These are phyloP conservation scores for Russula olivacea DNA, from an alignment of 768 basidiomycete genomes.

Conservation along the genomic window DNA sequence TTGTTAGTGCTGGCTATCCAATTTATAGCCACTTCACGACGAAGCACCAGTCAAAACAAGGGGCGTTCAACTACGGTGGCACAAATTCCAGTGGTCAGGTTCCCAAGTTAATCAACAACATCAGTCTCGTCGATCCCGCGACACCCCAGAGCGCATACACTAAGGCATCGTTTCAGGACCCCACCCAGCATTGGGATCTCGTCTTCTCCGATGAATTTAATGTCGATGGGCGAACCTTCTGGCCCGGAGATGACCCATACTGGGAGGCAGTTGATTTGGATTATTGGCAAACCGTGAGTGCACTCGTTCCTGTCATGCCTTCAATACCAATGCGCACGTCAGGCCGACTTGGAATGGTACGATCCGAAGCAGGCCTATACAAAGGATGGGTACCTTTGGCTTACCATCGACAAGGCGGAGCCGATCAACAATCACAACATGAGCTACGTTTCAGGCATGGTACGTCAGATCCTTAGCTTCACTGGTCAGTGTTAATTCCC, in stretches of 20 bases:
- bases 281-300: slow-evolving; percentile 50
- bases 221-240: slow-evolving; percentile 39
- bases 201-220: slow-evolving; percentile 46
- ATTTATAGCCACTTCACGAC: slow-evolving; percentile 42
- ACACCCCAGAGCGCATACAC: slow-evolving; percentile 34
- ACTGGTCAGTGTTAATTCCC: not conserved
- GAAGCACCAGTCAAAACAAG: slow-evolving; percentile 37
- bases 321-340: not conserved
- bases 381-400: slow-evolving; percentile 42
- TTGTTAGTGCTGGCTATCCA: slow-evolving; percentile 38
- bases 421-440: slow-evolving; percentile 42
- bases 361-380: slow-evolving; percentile 51
- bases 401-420: slow-evolving; percentile 39
- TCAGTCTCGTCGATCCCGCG: slow-evolving; percentile 34
- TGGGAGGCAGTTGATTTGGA: slow-evolving; percentile 38
- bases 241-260: slow-evolving; percentile 42
- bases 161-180: slow-evolving; percentile 28
- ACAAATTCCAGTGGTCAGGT: slow-evolving; percentile 69
- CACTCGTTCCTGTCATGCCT: slow-evolving; percentile 16
- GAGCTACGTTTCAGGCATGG: slow-evolving; percentile 36
- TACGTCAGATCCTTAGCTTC: slow-evolving; percentile 26
- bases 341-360: slow-evolving; percentile 51
- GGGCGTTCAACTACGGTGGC: slow-evolving; percentile 71
- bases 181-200: slow-evolving; percentile 35
- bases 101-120: slow-evolving; percentile 28